These are phyloP conservation scores for Termitomyces sp. DNA, from an alignment of 768 basidiomycete species.

Conservation along the genomic window DNA sequence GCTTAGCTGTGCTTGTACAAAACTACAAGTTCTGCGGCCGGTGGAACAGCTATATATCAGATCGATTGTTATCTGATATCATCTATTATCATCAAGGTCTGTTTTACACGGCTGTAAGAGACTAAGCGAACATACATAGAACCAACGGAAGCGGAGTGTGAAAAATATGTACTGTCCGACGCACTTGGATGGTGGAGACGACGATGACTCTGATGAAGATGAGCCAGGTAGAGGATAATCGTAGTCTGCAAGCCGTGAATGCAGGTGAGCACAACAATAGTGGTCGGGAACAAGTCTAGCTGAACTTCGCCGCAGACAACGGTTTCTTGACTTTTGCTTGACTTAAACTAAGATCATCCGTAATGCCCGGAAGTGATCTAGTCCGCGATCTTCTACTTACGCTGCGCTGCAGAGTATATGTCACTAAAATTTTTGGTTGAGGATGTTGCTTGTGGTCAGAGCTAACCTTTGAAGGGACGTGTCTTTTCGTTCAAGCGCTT, in stretches of 20 bases:
- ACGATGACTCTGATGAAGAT: slow-evolving; percentile 49
- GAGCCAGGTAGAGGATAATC: slow-evolving; percentile 54
- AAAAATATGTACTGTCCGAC: no score
- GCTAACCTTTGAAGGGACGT: slow-evolving; percentile 29
- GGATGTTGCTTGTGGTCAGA: slow-evolving; percentile 19
- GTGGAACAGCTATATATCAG: no score
- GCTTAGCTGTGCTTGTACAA: no score
- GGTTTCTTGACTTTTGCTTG: slow-evolving; percentile 85
- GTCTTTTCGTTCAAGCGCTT: slow-evolving; percentile 29
- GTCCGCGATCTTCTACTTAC: slow-evolving; percentile 73
- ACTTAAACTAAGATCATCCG: slow-evolving; percentile 74
- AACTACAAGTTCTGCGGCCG: no score
- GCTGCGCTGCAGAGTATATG: slow-evolving; percentile 81
- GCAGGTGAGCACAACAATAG: slow-evolving; percentile 51
- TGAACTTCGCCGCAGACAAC: slow-evolving; percentile 36
- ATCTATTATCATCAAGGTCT: no score
- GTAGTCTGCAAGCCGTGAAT: slow-evolving; percentile 94
- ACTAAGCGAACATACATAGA: no score
- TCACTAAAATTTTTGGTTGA: slow-evolving; percentile 4
- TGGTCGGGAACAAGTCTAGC: neutral
- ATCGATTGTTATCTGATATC: no score
- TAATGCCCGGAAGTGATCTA: slow-evolving; percentile 51
- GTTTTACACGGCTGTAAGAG: no score
- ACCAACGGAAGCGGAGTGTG: no score
- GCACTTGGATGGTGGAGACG: no score